Evolutionary conservation across 2,329 filamentous ascomycete species (phyloP).

Genomic region (Westerdykella aurantiaca): DNA sequence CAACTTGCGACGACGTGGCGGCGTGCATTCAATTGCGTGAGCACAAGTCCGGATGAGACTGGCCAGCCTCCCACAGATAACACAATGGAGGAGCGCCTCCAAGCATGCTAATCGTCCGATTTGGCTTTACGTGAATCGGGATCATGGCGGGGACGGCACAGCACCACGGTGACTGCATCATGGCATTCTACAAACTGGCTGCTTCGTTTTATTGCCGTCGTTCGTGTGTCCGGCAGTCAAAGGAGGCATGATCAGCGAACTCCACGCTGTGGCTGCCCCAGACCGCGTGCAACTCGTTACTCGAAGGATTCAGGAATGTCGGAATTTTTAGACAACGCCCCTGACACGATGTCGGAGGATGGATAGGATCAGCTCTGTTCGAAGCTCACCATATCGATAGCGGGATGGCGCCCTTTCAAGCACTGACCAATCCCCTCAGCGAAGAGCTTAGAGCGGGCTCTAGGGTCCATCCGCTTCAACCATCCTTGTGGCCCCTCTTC

Average conservation of each 20-base stretch:
- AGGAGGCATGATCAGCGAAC: too few species aligned
- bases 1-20: background rate
- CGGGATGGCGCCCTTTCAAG: conserved; percentile 13
- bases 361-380: conserved; percentile 1
- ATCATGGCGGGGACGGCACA: background rate
- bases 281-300: background rate
- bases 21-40: background rate
- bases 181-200: background rate
- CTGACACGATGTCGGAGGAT: conserved; percentile 17
- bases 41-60: background rate
- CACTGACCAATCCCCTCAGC: conserved; percentile 20
- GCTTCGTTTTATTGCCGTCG: background rate
- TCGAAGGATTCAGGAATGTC: too few species aligned
- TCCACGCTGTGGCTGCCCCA: background rate
- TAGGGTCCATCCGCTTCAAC: conserved; percentile 23
- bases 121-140: too few species aligned
- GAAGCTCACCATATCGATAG: conserved; percentile 10
- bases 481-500: conserved; percentile 6
- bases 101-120: too few species aligned
- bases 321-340: conserved; percentile 8
- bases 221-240: background rate
- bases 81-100: too few species aligned
- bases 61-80: background rate
- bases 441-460: conserved; percentile 16
- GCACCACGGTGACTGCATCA: background rate